Conservation (phyloP, 2,329 filamentous ascomycete species). For the Arachnomyces sp. region DNA sequence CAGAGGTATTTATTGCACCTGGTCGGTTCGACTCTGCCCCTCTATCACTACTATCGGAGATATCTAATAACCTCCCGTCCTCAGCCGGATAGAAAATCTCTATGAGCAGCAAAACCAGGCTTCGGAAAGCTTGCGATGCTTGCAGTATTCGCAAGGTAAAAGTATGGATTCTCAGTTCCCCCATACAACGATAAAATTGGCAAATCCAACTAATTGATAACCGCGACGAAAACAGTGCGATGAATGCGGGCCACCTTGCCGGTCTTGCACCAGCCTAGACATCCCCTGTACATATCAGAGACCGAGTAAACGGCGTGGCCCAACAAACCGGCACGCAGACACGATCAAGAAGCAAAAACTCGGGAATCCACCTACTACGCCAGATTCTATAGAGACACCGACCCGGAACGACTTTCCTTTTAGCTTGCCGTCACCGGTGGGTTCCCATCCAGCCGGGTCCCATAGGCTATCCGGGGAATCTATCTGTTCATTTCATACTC, state of each 20-base stretch:
- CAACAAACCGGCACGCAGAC: constrained; percentile 60
- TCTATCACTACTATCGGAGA: no score
- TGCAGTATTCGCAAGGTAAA: constrained; percentile 49
- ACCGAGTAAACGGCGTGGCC: constrained; percentile 56
- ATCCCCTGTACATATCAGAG: constrained; percentile 62
- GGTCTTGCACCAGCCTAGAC: constrained; percentile 56
- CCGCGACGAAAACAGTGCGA: constrained; percentile 46
- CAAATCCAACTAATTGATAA: constrained; percentile 1
- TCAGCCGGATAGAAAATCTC: neutral
- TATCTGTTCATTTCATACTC: constrained; percentile 35
- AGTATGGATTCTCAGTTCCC: constrained; percentile 24
- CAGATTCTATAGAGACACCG: constrained; percentile 33
- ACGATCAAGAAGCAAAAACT: constrained; percentile 56
- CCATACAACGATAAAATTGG: neutral
- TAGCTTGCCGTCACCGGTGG: constrained; percentile 20
- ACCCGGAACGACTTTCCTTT: constrained; percentile 32
- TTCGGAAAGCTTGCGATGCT: constrained; percentile 47
- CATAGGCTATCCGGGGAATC: constrained; percentile 42
- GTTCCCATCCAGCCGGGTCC: constrained; percentile 28
- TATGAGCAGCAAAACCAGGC: constrained; percentile 34
- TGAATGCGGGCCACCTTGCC: constrained; percentile 58
- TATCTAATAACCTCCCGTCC: no score
- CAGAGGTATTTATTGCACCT: no score
- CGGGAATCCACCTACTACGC: constrained; percentile 23
- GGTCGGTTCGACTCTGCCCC: no score